A percentile compares a stretch with the other conserved stretches of the same genome.
Conservation (phyloP, 176 grass and related monocot genomes). For the Hordeum marinum region DNA sequence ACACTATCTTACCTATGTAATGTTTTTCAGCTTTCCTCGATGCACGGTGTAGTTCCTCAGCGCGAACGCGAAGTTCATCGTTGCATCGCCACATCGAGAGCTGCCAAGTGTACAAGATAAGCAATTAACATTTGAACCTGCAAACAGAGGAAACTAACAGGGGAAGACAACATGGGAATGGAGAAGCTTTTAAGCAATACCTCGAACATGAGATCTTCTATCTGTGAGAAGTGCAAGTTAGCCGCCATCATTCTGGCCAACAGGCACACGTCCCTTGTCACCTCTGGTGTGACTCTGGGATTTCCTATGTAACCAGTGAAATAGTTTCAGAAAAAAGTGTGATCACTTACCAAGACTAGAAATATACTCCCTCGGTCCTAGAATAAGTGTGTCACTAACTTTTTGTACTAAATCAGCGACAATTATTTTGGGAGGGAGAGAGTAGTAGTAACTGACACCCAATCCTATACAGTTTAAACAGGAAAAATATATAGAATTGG, state of each 20-base stretch:
- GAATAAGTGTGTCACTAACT: too few relatives aligned
- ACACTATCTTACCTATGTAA: constrained; percentile 57
- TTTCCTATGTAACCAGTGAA: constrained; percentile 41
- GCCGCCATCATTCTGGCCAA: constrained; percentile 90
- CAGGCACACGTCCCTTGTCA: constrained; percentile 81
- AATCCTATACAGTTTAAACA: not conserved
- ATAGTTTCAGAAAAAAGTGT: not conserved
- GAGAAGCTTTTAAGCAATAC: constrained; percentile 24
- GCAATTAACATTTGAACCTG: not conserved
- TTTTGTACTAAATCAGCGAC: too few relatives aligned
- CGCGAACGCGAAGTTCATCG: constrained; percentile 56
- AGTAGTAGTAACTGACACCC: not conserved
- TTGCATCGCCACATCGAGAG: constrained; percentile 92
- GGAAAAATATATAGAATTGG: not conserved
- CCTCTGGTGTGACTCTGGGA: constrained; percentile 85
- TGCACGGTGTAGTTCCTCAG: constrained; percentile 36
- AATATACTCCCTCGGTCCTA: too few relatives aligned
- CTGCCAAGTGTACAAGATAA: constrained; percentile 22
- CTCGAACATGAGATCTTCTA: constrained; percentile 93
- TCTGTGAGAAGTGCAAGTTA: constrained; percentile 70
- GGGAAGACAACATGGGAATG: not conserved
- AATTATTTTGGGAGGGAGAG: too few relatives aligned
- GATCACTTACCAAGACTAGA: not conserved
- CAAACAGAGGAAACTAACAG: not conserved
- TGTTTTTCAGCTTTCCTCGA: constrained; percentile 56